Evolutionary conservation across 2,329 filamentous ascomycete genomes (phyloP).

Genomic region (Calonectria leucothoes): DNA sequence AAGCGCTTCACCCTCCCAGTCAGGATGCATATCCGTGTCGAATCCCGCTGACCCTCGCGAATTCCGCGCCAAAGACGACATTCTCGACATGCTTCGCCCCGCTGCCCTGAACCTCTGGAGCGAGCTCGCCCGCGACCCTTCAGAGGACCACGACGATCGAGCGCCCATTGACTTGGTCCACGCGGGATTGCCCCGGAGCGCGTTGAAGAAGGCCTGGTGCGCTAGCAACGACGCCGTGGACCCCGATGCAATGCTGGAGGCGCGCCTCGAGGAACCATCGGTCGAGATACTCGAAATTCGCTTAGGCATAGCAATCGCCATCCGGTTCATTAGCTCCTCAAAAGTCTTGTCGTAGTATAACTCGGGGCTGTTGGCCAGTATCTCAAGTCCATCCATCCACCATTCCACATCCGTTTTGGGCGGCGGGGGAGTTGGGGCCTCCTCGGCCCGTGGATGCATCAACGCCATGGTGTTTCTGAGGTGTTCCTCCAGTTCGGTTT

Average conservation of each 20-base stretch:
- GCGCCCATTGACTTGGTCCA: neutral
- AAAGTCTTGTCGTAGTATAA: neutral
- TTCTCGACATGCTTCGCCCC: neutral
- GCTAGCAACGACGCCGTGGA: neutral
- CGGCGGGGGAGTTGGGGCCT: neutral
- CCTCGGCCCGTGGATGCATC: neutral
- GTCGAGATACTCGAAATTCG: neutral
- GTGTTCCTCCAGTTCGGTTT: neutral
- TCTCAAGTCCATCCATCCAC: neutral
- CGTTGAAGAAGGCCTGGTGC: neutral
- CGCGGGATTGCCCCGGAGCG: neutral
- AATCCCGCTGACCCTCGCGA: neutral
- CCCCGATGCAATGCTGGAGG: neutral
- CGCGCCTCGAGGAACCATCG: neutral
- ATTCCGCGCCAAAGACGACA: neutral
- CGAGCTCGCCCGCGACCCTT: constrained; percentile 2
- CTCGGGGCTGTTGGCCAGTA: no score
- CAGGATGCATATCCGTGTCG: neutral
- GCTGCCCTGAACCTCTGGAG: neutral
- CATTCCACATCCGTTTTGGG: neutral
- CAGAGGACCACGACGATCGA: neutral
- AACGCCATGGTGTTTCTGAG: neutral
- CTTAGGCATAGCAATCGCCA: neutral
- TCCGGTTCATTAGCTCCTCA: neutral
- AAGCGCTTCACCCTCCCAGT: neutral